Percentiles rank a stretch among this genome's conserved stretches.
Evolutionary conservation across 1,139 yeast species (phyloP).

Genomic region (Hyphopichia wangnamkhiaoensis): DNA sequence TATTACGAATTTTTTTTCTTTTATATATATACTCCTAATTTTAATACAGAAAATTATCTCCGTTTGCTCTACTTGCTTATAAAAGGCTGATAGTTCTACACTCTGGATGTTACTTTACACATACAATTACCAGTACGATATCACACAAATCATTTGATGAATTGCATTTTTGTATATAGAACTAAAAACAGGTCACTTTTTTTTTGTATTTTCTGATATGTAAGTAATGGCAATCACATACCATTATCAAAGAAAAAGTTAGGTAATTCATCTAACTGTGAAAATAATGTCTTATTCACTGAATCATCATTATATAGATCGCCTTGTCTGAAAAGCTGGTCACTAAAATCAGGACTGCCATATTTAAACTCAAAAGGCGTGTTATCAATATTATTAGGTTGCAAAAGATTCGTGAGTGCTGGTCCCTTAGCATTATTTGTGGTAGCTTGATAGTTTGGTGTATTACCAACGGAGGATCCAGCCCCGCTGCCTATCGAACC

Average conservation of each 20-base stretch:
- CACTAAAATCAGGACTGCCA: not conserved
- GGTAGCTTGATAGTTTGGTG: not conserved
- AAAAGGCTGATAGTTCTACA: too few species aligned
- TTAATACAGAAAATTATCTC: too few species aligned
- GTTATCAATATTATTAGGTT: constrained; percentile 15
- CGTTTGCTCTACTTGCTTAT: too few species aligned
- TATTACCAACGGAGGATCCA: too few species aligned
- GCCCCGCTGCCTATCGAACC: not conserved
- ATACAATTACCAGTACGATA: too few species aligned
- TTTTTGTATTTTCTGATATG: too few species aligned
- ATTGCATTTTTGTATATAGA: too few species aligned
- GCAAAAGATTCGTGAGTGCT: constrained; percentile 25
- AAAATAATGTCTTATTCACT: constrained; percentile 7
- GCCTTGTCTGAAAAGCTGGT: constrained; percentile 1
- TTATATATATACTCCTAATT: too few species aligned
- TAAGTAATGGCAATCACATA: constrained; percentile 12
- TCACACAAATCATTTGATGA: too few species aligned
- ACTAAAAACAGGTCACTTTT: too few species aligned
- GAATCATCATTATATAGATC: constrained; percentile 3
- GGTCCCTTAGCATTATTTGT: constrained; percentile 10
- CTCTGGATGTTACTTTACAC: too few species aligned
- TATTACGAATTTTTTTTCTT: not conserved
- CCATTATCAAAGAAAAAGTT: constrained; percentile 44
- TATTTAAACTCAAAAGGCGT: too few species aligned
- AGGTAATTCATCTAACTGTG: constrained; percentile 28